phyloP scores from a whole-genome alignment of 495 filamentous ascomycete genomes.

The Bathelium albidoporum region DNA sequence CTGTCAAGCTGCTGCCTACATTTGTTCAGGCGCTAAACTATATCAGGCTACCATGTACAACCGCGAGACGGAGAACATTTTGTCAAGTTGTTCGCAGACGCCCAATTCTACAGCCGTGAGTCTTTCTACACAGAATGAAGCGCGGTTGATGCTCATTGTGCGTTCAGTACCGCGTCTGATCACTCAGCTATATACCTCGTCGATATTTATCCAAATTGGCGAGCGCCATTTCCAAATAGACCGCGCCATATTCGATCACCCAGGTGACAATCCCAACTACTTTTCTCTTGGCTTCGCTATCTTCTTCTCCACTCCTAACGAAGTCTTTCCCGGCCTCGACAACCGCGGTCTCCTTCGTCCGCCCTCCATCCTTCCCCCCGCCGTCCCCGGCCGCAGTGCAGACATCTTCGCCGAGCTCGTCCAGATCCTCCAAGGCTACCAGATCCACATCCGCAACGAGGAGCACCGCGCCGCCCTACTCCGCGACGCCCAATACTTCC shows the following conservation, averaged over 20 bases:
- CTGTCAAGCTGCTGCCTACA: not conserved
- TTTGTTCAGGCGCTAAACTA: not conserved
- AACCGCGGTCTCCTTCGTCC: slow-evolving; percentile 75
- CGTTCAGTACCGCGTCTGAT: slow-evolving; percentile 70
- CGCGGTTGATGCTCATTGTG: slow-evolving; percentile 18
- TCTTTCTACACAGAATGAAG: not conserved
- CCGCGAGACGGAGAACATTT: slow-evolving; percentile 79
- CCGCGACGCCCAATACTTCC: slow-evolving; percentile 83
- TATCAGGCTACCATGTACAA: slow-evolving; percentile 65
- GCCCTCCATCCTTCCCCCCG: slow-evolving; percentile 73
- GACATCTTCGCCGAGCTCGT: slow-evolving; percentile 73
- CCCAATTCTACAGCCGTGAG: slow-evolving; percentile 85
- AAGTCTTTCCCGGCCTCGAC: slow-evolving; percentile 80
- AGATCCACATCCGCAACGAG: slow-evolving; percentile 63
- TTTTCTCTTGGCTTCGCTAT: slow-evolving; percentile 87
- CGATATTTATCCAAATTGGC: slow-evolving; percentile 85
- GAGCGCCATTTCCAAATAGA: slow-evolving; percentile 79
- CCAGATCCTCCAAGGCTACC: slow-evolving; percentile 83
- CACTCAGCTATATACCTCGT: slow-evolving; percentile 86
- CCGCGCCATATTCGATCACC: slow-evolving; percentile 71
- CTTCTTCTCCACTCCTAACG: slow-evolving; percentile 70
- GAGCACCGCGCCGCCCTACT: slow-evolving; percentile 71
- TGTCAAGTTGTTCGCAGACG: slow-evolving; percentile 87
- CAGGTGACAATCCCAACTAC: slow-evolving; percentile 88
- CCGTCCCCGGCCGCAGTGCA: slow-evolving; percentile 67